Conservation (phyloP, 1,139 yeast genomes). For the Wickerhamomyces sp. region DNA sequence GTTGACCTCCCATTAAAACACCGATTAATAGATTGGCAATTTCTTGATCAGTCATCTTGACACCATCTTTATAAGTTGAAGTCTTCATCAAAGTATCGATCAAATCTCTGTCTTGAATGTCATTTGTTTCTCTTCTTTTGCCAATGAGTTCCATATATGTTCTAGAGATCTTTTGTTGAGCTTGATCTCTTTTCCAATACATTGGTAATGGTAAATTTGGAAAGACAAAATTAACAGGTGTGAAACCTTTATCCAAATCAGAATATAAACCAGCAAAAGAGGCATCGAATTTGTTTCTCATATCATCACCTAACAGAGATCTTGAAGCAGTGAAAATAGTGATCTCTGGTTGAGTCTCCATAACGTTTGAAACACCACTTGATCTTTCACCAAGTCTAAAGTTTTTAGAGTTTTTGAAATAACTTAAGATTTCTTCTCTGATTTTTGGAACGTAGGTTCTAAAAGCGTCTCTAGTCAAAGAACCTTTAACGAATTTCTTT, state of each 20-base stretch:
- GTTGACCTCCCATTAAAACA: conserved; percentile 98
- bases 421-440: conserved; percentile 67
- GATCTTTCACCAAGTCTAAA: conserved; percentile 33
- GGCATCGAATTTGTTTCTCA: conserved; percentile 78
- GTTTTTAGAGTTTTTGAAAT: conserved; percentile 48
- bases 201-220: conserved; percentile 89
- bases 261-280: conserved; percentile 82
- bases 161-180: conserved; percentile 73
- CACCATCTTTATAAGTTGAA: conserved; percentile 90
- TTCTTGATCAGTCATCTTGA: conserved; percentile 89
- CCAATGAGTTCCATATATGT: conserved; percentile 78
- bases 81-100: conserved; percentile 81
- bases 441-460: conserved; percentile 83
- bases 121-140: conserved; percentile 69
- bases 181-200: conserved; percentile 79
- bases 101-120: conserved; percentile 80
- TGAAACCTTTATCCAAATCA: conserved; percentile 95
- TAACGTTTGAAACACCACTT: conserved; percentile 61
- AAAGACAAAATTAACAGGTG: conserved; percentile 93
- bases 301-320: conserved; percentile 84
- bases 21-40: conserved; percentile 93
- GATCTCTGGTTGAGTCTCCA: conserved; percentile 88
- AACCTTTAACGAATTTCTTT: conserved; percentile 91
- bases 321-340: conserved; percentile 96
- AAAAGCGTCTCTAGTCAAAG: conserved; percentile 84